Conservation (phyloP, 257 asterid genomes). For the Cruciata laevipes region DNA sequence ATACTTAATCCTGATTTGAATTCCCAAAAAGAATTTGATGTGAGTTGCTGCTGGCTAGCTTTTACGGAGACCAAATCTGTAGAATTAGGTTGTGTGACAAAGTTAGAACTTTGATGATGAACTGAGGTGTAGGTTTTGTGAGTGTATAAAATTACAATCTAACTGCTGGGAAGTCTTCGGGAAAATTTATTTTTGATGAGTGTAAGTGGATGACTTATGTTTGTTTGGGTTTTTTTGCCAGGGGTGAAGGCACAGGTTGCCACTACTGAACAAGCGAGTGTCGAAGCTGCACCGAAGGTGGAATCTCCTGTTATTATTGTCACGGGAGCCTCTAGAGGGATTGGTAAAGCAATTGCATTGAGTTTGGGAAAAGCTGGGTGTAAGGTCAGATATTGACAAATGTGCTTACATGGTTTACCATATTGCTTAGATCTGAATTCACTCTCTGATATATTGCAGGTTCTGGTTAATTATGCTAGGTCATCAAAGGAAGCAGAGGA, state of each 20-base stretch:
- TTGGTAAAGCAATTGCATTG: constrained; percentile 87
- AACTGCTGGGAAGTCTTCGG: neutral
- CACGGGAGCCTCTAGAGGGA: constrained; percentile 97
- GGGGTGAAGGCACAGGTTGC: constrained; percentile 75
- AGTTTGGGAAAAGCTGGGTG: constrained; percentile 94
- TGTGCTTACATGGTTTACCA: neutral
- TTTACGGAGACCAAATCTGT: neutral
- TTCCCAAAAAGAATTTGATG: neutral
- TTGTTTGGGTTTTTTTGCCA: constrained; percentile 17
- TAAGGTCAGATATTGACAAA: constrained; percentile 42
- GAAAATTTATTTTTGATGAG: neutral
- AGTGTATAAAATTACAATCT: neutral
- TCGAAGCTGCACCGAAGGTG: constrained; percentile 43
- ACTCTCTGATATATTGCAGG: constrained; percentile 37
- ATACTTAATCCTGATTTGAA: no score
- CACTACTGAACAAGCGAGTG: constrained; percentile 40
- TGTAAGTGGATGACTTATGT: neutral
- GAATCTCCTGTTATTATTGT: constrained; percentile 80
- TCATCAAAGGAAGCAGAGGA: constrained; percentile 97
- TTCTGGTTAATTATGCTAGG: constrained; percentile 95
- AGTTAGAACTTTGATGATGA: neutral
- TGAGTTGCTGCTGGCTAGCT: neutral
- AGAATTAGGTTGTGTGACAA: neutral
- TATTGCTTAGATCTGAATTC: neutral
- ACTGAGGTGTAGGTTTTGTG: neutral